These are phyloP conservation scores for Mucor circinelloides DNA, from an alignment of 371 early-diverging fungal species.

Conservation along the genomic window DNA sequence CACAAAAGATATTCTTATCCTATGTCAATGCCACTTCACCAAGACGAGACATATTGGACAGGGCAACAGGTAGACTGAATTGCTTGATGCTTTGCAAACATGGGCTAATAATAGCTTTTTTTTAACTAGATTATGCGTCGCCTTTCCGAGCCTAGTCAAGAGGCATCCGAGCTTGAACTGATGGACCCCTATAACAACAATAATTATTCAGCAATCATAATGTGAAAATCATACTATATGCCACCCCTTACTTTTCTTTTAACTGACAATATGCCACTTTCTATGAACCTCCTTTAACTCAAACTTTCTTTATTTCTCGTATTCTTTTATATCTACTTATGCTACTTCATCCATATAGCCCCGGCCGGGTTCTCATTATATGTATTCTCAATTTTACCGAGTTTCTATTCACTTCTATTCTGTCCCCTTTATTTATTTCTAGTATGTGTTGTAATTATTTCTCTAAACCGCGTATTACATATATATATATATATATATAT, in stretches of 20 bases:
- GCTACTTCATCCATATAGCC: background rate
- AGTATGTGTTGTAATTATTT: background rate
- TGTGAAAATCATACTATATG: background rate
- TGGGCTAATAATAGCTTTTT: background rate
- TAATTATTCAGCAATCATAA: slow-evolving; percentile 1
- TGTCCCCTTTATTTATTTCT: background rate
- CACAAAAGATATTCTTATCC: background rate
- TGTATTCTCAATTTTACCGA: background rate
- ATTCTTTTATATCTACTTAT: background rate
- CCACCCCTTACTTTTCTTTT: background rate
- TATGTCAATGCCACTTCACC: background rate
- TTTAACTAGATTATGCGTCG: slow-evolving; percentile 18
- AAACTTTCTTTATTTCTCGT: background rate
- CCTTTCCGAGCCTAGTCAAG: slow-evolving; percentile 8
- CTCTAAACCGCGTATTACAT: background rate
- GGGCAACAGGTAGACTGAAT: slow-evolving; percentile 6
- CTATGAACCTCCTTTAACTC: background rate
- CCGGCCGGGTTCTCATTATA: background rate
- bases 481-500: background rate
- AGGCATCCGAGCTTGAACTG: slow-evolving; percentile 1
- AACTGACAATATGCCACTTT: background rate
- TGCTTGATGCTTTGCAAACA: background rate
- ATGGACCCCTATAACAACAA: slow-evolving; percentile 4
- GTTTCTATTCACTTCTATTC: background rate
- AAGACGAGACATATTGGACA: slow-evolving; percentile 2